Evolutionary conservation across 2,329 filamentous ascomycete genomes (phyloP).

Genomic region (Penicillium sp.): DNA sequence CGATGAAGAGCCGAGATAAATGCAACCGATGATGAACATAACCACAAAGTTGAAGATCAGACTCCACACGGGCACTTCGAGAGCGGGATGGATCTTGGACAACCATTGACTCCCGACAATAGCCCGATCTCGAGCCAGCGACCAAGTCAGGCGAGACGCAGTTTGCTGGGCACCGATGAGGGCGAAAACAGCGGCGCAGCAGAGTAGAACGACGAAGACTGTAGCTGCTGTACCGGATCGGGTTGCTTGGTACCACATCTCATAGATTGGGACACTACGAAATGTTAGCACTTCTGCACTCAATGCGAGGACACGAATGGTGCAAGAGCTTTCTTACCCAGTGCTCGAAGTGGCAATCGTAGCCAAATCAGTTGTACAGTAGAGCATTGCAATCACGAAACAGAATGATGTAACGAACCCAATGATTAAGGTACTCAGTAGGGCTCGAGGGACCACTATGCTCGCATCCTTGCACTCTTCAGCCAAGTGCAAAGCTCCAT

Average conservation of each 20-base stretch:
- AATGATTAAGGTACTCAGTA: not conserved
- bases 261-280: not conserved
- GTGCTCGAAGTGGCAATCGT: not conserved
- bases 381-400: not conserved
- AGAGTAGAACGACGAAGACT: not conserved
- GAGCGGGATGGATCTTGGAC: not conserved
- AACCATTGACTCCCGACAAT: constrained; percentile 3
- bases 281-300: not conserved
- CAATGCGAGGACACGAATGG: too few species aligned
- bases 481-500: not conserved
- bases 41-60: not conserved
- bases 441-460: not conserved
- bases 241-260: not conserved
- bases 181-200: constrained; percentile 11
- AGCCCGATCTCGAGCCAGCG: constrained; percentile 23
- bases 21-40: not conserved
- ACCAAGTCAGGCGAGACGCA: constrained; percentile 31
- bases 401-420: not conserved
- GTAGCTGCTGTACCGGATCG: not conserved
- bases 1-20: not conserved
- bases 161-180: constrained; percentile 24
- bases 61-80: not conserved
- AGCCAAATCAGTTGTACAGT: not conserved
- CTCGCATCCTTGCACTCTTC: not conserved
- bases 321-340: not conserved